Conservation (phyloP, 768 basidiomycete genomes). For the Guyanaporus albipodus region DNA sequence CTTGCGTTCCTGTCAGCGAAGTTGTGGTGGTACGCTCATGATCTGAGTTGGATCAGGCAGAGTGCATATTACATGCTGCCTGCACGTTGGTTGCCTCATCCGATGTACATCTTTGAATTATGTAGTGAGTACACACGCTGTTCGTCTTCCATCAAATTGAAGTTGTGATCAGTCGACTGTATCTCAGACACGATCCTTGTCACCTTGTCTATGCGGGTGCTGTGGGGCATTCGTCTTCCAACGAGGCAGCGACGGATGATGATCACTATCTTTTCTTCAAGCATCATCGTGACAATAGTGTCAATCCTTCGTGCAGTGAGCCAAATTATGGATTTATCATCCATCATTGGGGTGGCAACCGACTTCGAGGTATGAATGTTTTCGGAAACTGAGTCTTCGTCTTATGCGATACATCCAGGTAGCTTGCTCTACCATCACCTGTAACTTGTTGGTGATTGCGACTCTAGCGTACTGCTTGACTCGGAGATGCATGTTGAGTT, state of each 20-base stretch:
- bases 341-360: slow-evolving; percentile 7
- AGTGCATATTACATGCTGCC: not conserved
- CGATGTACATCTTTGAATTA: slow-evolving; percentile 10
- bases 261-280: slow-evolving; percentile 9
- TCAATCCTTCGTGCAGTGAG: slow-evolving; percentile 12
- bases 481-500: not conserved
- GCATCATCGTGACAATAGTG: slow-evolving; percentile 7
- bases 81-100: not conserved
- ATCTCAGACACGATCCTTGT: slow-evolving; percentile 18
- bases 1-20: slow-evolving; percentile 3
- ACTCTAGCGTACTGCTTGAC: slow-evolving; percentile 16
- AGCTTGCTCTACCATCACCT: slow-evolving; percentile 15
- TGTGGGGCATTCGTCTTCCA: slow-evolving; percentile 12
- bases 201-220: slow-evolving; percentile 6
- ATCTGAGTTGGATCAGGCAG: slow-evolving; percentile 6
- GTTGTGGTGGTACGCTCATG: slow-evolving; percentile 9
- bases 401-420: slow-evolving; percentile 7
- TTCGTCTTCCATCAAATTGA: not conserved
- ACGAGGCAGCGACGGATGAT: slow-evolving; percentile 15
- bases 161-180: slow-evolving; percentile 16
- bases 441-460: slow-evolving; percentile 20
- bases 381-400: not conserved
- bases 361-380: slow-evolving; percentile 14
- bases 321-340: slow-evolving; percentile 7
- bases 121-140: slow-evolving; percentile 11